phyloP scores from a whole-genome alignment of 208 protist species.

The Acanthamoeba comandoni region DNA sequence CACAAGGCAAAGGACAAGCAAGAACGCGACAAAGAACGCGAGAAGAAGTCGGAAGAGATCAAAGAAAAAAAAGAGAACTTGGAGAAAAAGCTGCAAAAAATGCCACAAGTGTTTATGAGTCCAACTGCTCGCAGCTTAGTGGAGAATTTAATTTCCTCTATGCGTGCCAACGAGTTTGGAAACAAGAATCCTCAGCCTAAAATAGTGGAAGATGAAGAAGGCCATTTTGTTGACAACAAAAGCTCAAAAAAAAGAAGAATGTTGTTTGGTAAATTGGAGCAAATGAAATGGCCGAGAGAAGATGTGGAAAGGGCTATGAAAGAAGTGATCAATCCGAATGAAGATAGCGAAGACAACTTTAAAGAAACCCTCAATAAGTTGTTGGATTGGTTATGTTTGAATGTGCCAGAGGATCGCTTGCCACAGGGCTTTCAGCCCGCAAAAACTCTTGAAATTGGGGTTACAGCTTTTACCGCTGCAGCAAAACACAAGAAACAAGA shows the following conservation, averaged over 20 bases:
- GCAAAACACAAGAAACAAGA: too few relatives aligned
- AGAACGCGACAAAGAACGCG: neutral
- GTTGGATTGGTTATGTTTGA: slow-evolving; percentile 70
- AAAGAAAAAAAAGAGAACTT: slow-evolving; percentile 73
- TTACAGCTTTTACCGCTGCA: slow-evolving; percentile 38
- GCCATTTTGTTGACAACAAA: neutral
- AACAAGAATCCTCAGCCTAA: neutral
- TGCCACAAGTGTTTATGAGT: slow-evolving; percentile 74
- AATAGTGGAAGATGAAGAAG: slow-evolving; percentile 3
- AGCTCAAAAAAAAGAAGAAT: neutral
- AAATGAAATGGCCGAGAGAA: slow-evolving; percentile 27
- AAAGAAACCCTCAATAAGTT: slow-evolving; percentile 14
- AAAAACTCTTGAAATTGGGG: slow-evolving; percentile 66
- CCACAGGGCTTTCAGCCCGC: slow-evolving; percentile 65
- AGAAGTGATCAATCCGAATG: neutral
- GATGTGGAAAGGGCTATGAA: slow-evolving; percentile 35
- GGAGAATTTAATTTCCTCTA: slow-evolving; percentile 50
- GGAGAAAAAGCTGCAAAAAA: slow-evolving; percentile 67
- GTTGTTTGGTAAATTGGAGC: neutral
- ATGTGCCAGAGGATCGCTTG: slow-evolving; percentile 73
- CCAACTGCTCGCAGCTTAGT: slow-evolving; percentile 58
- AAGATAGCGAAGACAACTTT: slow-evolving; percentile 36
- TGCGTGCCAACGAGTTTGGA: neutral
- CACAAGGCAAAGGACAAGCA: slow-evolving; percentile 68
- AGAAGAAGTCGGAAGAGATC: slow-evolving; percentile 10